phyloP scores from a whole-genome alignment of 2,329 filamentous ascomycete species.

The Blastomyces emzantsi region DNA sequence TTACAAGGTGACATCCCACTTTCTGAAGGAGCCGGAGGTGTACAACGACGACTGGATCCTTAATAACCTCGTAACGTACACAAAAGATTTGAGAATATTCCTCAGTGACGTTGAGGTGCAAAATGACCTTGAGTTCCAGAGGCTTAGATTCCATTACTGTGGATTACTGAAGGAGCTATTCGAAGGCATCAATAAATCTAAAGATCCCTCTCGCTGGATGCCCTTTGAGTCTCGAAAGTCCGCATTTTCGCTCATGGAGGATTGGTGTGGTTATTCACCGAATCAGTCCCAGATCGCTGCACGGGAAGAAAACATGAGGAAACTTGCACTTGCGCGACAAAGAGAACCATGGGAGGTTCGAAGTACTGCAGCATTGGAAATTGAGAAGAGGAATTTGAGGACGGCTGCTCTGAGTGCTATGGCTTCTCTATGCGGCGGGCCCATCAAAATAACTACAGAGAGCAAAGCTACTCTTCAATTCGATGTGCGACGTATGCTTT shows the following conservation, averaged over 20 bases:
- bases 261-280: constrained; percentile 96
- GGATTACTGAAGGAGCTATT: constrained; percentile 89
- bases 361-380: constrained; percentile 82
- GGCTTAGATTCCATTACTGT: constrained; percentile 85
- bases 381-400: constrained; percentile 86
- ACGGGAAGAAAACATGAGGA: constrained; percentile 78
- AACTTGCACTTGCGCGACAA: constrained; percentile 73
- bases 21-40: constrained; percentile 67
- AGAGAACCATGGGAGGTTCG: constrained; percentile 62
- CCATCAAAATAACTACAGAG: constrained; percentile 79
- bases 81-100: constrained; percentile 87
- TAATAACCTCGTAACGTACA: constrained; percentile 77
- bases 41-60: constrained; percentile 86
- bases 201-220: constrained; percentile 87
- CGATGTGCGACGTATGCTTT: constrained; percentile 82
- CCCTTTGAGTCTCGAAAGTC: constrained; percentile 95
- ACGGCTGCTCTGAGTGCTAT: constrained; percentile 90
- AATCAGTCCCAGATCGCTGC: constrained; percentile 75
- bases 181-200: constrained; percentile 76
- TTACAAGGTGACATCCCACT: constrained; percentile 87
- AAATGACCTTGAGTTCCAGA: constrained; percentile 89
- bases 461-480: constrained; percentile 83
- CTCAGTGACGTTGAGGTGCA: constrained; percentile 92
- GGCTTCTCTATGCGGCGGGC: constrained; percentile 74
- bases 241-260: constrained; percentile 93